These are phyloP conservation scores for Trametes meyenii DNA, from an alignment of 768 basidiomycete genomes.

Conservation along the genomic window DNA sequence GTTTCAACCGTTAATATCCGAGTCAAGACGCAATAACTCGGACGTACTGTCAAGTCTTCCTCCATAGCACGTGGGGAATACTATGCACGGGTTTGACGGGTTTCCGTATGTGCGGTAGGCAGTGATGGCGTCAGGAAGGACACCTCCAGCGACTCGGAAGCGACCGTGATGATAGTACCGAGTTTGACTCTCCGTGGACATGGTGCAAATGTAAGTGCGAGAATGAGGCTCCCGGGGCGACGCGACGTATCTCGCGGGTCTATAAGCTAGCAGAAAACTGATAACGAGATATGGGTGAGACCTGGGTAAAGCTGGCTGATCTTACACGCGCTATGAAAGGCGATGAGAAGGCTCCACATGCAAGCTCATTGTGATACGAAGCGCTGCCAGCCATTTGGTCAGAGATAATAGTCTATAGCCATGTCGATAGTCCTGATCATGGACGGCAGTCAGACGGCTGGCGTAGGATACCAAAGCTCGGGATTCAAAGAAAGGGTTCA, in stretches of 20 bases:
- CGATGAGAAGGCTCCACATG: no score
- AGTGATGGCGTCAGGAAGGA: conserved; percentile 57
- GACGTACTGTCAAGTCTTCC: conserved; percentile 52
- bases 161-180: conserved; percentile 58
- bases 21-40: neutral
- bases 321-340: no score
- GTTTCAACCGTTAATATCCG: neutral
- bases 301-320: neutral
- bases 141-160: conserved; percentile 53
- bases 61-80: conserved; percentile 61
- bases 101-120: conserved; percentile 60
- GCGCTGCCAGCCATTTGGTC: no score
- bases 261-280: neutral
- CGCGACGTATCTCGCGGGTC: neutral
- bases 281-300: neutral
- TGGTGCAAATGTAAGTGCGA: neutral
- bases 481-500: no score
- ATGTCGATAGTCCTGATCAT: no score
- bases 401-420: no score
- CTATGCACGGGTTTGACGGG: conserved; percentile 54
- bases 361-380: no score
- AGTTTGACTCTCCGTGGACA: conserved; percentile 33
- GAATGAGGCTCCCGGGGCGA: no score
- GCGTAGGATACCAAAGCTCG: no score
- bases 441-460: no score